Evolutionary conservation across 1,284 basidiomycete species (phyloP), one percentile per base, ranked within the genome.

Genomic region (Cutaneotrichosporon sp.): DNA sequence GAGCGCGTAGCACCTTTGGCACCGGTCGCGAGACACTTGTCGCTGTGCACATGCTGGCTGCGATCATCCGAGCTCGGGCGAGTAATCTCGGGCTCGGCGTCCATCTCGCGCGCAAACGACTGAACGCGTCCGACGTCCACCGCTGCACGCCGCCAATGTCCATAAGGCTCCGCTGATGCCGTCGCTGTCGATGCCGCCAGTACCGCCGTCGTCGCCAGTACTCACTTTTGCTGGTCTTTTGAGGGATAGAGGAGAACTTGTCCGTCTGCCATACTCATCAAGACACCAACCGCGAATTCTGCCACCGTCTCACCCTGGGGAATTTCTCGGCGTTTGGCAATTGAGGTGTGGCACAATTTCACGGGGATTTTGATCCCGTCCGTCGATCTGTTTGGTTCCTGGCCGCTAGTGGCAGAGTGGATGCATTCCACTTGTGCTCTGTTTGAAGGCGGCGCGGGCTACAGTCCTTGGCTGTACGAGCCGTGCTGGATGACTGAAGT

Each of bases 221-320:
- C 40, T 42, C 40, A 42, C 40, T 42, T 42, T 42, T 42, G 40
- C 40, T 42, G 40, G 40, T 42, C 40, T 42, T 42, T 42, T 42
- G 40, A 42, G 40, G 40, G 40, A 42, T 42, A 13, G 40, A 42
- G 40, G 40, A 42, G 40, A 42, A 42, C 40, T 42, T 16, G 40
- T 9, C 40, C 14, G 40, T 5, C 40, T 42, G 40, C 40, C 40
- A 42, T 42, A 14, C 40, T 42, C 40, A 42, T 13, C 13, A 42
- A 18, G 40, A 16, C 40, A 42, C 40, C 40, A 7, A 42, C 40
- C 16, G 40, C 40, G 40, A 42, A 42, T 42, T 42, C 40, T 42
- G 40, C 40, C 40, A 42, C 40, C 40, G 40, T 42, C 40, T 13
- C 40, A 42, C 40, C 40, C 40, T 42, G 40, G 40, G 14, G 9